Evolutionary conservation across 441 rosid genomes (phyloP).

Genomic region (Adansonia rubrostipa): DNA sequence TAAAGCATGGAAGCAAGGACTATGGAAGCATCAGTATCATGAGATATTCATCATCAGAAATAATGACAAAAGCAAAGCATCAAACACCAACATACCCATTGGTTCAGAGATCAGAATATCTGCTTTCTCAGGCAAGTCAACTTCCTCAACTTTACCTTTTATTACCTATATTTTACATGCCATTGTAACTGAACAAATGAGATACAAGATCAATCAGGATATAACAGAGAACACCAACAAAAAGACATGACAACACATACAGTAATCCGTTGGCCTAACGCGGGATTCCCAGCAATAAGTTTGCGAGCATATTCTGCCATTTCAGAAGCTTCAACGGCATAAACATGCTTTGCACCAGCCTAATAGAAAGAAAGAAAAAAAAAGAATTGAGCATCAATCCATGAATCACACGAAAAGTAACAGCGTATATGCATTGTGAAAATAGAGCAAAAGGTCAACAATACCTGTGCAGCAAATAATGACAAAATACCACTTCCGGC

Average conservation of each 20-base stretch:
- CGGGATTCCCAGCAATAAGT: constrained; percentile 88
- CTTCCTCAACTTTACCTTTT: constrained; percentile 94
- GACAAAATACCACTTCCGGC: constrained; percentile 99
- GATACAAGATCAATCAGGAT: constrained; percentile 18
- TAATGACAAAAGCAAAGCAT: constrained; percentile 24
- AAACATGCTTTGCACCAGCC: constrained; percentile 99
- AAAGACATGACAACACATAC: constrained; percentile 44
- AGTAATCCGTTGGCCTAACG: constrained; percentile 75
- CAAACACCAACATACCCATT: constrained; percentile 64
- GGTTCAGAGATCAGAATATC: constrained; percentile 97
- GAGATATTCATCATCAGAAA: constrained; percentile 16
- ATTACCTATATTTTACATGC: constrained; percentile 58
- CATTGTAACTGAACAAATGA: constrained; percentile 32
- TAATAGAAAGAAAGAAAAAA: constrained; percentile 29
- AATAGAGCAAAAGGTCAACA: background rate
- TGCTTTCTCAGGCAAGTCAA: constrained; percentile 92
- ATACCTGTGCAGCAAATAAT: constrained; percentile 94
- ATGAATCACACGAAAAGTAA: constrained; percentile 2
- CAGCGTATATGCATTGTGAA: constrained; percentile 12
- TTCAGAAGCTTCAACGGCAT: constrained; percentile 98
- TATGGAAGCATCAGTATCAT: constrained; percentile 6
- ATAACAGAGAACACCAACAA: background rate
- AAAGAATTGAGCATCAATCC: constrained; percentile 25
- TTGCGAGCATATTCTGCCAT: constrained; percentile 96
- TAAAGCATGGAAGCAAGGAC: background rate